phyloP scores from a whole-genome alignment of 768 basidiomycete species.

The Dacryopinax primogenitus region DNA sequence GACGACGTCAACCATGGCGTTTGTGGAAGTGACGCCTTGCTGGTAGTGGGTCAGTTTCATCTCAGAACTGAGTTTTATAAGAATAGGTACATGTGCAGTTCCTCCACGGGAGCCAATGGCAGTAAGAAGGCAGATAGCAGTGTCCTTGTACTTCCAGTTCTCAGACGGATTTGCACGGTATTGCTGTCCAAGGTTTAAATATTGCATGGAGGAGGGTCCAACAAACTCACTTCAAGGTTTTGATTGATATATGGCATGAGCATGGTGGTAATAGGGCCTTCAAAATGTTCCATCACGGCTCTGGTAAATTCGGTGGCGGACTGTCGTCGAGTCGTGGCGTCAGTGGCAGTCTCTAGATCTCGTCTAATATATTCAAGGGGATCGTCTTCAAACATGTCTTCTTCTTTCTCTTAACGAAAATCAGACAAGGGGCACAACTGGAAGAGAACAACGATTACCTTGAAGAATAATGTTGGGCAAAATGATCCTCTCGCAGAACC shows the following conservation, averaged over 20 bases:
- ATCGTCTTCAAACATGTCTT: constrained; percentile 95
- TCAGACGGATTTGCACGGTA: constrained; percentile 41
- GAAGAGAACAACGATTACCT: constrained; percentile 25
- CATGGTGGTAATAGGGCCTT: constrained; percentile 75
- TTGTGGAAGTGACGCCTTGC: constrained; percentile 90
- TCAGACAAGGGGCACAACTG: not conserved
- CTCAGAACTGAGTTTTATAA: not conserved
- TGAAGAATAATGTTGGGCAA: constrained; percentile 85
- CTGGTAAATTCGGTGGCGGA: constrained; percentile 93
- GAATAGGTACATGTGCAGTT: constrained; percentile 55
- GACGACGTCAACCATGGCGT: constrained; percentile 83
- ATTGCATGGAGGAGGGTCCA: not conserved
- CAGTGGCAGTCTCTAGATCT: constrained; percentile 60
- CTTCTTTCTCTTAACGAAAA: constrained; percentile 50
- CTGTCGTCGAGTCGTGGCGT: constrained; percentile 75
- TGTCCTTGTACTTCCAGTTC: constrained; percentile 89
- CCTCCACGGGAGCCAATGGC: constrained; percentile 84
- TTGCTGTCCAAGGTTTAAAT: constrained; percentile 24
- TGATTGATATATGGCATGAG: constrained; percentile 71
- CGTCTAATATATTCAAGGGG: constrained; percentile 88
- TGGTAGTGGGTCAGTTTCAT: constrained; percentile 21
- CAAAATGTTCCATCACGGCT: constrained; percentile 67
- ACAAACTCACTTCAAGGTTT: constrained; percentile 39
- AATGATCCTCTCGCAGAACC: constrained; percentile 78
- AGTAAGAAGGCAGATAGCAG: constrained; percentile 84